phyloP scores from a whole-genome alignment of 2,329 filamentous ascomycete species.

The Aspergillus caelatus region DNA sequence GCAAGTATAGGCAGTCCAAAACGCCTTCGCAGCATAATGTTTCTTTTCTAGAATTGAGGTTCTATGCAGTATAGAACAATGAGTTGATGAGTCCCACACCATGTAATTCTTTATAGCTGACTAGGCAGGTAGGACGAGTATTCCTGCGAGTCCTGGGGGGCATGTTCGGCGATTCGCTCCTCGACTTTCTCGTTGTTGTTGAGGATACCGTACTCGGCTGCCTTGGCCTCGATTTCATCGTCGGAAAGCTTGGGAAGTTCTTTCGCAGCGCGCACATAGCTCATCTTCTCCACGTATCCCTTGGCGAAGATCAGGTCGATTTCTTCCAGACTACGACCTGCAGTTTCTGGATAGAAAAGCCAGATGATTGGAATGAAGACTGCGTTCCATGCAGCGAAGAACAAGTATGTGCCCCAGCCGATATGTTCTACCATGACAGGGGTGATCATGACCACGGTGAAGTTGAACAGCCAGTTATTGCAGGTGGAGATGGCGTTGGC shows the following conservation, averaged over 20 bases:
- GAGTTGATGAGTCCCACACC: neutral
- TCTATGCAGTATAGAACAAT: neutral
- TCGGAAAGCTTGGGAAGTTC: constrained; percentile 13
- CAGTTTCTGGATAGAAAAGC: constrained; percentile 53
- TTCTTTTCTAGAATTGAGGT: neutral
- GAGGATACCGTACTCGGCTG: constrained; percentile 11
- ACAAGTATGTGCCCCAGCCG: constrained; percentile 37
- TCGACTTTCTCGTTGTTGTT: constrained; percentile 12
- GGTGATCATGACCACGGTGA: constrained; percentile 51
- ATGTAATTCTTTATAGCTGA: constrained; percentile 4
- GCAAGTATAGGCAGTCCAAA: neutral
- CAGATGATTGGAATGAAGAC: constrained; percentile 51
- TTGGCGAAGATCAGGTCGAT: constrained; percentile 37
- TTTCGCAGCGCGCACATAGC: constrained; percentile 13
- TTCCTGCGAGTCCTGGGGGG: constrained; percentile 9
- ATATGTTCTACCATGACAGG: constrained; percentile 35
- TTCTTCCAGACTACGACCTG: constrained; percentile 37
- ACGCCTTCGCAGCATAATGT: neutral
- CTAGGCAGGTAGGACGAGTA: constrained; percentile 11
- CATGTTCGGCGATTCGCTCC: constrained; percentile 9
- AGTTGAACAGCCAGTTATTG: constrained; percentile 56
- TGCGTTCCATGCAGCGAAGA: constrained; percentile 34
- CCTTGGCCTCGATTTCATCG: constrained; percentile 17
- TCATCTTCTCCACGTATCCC: constrained; percentile 23
- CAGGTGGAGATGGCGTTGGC: constrained; percentile 53